Percentiles rank a stretch among this genome's conserved stretches.
phyloP scores from a whole-genome alignment of 768 basidiomycete genomes.

The Cystobasidium tubakii region DNA sequence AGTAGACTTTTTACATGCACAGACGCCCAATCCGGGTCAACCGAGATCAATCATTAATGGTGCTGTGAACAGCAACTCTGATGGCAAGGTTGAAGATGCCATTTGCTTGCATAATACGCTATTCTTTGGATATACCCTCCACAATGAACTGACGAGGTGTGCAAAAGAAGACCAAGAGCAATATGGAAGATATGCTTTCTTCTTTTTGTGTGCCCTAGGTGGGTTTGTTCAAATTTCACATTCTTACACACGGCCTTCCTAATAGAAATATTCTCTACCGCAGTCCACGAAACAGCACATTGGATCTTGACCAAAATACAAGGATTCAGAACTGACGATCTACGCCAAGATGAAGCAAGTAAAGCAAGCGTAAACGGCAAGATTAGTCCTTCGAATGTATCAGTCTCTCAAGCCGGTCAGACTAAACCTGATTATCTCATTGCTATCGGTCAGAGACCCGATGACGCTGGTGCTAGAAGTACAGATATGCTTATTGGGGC shows the following conservation, averaged over 20 bases:
- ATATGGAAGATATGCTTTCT: conserved; percentile 4
- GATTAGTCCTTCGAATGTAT: not conserved
- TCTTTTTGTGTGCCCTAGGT: conserved; percentile 26
- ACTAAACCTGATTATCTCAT: conserved; percentile 16
- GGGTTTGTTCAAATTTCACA: conserved; percentile 2
- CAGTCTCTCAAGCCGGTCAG: conserved; percentile 19
- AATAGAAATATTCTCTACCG: too few species aligned
- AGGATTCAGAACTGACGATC: conserved; percentile 6
- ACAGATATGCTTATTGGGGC: conserved; percentile 23
- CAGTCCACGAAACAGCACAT: conserved; percentile 31
- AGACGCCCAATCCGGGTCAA: conserved; percentile 5
- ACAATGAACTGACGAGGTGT: conserved; percentile 26
- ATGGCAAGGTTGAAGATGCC: not conserved
- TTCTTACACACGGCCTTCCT: too few species aligned
- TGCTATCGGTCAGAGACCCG: conserved; percentile 13
- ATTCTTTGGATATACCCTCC: conserved; percentile 24
- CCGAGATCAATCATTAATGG: not conserved
- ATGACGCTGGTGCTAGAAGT: conserved; percentile 27
- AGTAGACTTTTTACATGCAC: conserved; percentile 22
- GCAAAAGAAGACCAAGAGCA: conserved; percentile 26
- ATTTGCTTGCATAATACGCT: not conserved
- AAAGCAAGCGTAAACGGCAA: conserved; percentile 10
- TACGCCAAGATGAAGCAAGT: not conserved
- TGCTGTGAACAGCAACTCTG: not conserved
- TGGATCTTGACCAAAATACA: conserved; percentile 32